Base-by-base conservation (phyloP, 345 rosid genomes). In the Citropsis articulata region DNA sequence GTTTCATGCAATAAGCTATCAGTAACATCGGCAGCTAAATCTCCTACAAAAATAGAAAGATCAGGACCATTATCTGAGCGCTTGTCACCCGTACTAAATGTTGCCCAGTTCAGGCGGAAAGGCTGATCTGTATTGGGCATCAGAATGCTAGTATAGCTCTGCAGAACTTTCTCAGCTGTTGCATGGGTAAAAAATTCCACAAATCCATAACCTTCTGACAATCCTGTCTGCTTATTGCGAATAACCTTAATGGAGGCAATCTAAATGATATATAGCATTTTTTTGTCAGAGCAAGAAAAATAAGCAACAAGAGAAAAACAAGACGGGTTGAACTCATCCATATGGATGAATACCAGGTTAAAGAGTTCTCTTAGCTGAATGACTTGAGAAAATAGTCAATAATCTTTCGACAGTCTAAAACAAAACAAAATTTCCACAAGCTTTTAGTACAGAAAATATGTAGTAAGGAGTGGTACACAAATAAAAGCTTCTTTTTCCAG, bases 41-140 rank as follows among this genome's bases (percentile, higher is more conserved):
- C 97, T 40, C 99, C 99, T 31, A 96, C 99, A 83, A 94, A 96
- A 55, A 96, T 96, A 60, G 98, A 96, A 85, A 91, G 91, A 81
- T 94, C 97, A 62, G 98, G 89, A 72, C 90, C 93, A 76, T 86
- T 96, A 75, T 96, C 99, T 45, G 93, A 84, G 71, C 93, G 89
- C 93, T 94, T 94, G 78, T 96, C 98, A 33, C 93, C 93, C 6
- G 88, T 84, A 83, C 94, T 91, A 84, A 96, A 96, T 80, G 97
- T 89, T 60, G 99, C 99, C 99, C 99, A 96, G 83, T 96, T 94
- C 69, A 96, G 88, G 84, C 95, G 98, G 79, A 91, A 96, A n/a
- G 93, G 94, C 81, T 90, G 98, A 2, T 96, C 98, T 1, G 91
- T 84, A 61, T 89, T 91, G 75, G 88, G 93, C 99, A 96, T 96